Base-by-base conservation (phyloP, 1,284 basidiomycete genomes). In the Exobasidium rhododendri region DNA sequence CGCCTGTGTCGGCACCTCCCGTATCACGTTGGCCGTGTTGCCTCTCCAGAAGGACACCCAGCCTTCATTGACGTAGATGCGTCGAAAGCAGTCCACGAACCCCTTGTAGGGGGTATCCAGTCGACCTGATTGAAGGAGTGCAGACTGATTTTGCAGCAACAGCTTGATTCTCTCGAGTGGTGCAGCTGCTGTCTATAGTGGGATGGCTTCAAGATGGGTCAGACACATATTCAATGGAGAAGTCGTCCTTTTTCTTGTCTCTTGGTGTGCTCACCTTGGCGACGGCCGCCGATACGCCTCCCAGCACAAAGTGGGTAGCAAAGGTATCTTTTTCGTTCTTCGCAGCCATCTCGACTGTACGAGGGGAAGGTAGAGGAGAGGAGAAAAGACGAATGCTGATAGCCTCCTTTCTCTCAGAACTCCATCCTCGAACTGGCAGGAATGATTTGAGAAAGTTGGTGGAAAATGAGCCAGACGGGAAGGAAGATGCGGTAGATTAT, bases 11-110 rank as follows among this genome's bases (percentile, higher is more conserved):
- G 92, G 92, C 89, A 94, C 94, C 88, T 94, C 94, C 82, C 92
- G 91, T 83, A 94, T 93, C 82, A 94, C 92, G 83, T 94, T 94
- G 85, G 92, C 92, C 52, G 91, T 93, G 87, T 94, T 94, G 81
- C 92, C 92, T 83, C 92, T 86, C 92, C 92, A 94, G 78, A 94
- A 79, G 17, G 92, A 89, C 63, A 92, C 84, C 62, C 93, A 83
- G 81, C 92, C 92, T 84, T 94, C 92, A n/a, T 93, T 91, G 68
- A 82, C 83, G 84, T 91, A 91, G 66, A 91, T 93, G 73, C 93
- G 91, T 65, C 74, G 61, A 81, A 93, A 94, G 78, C 92, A 93
- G 83, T 97, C 93, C 63, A 79, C 82, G 73, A 97, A 85, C 81
- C 93, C 94, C 86, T 92, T 93, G 88, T 97, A 97, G 46, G 78